Conservation (phyloP, 176 grass and related monocot genomes). For the Oryza meyeriana region DNA sequence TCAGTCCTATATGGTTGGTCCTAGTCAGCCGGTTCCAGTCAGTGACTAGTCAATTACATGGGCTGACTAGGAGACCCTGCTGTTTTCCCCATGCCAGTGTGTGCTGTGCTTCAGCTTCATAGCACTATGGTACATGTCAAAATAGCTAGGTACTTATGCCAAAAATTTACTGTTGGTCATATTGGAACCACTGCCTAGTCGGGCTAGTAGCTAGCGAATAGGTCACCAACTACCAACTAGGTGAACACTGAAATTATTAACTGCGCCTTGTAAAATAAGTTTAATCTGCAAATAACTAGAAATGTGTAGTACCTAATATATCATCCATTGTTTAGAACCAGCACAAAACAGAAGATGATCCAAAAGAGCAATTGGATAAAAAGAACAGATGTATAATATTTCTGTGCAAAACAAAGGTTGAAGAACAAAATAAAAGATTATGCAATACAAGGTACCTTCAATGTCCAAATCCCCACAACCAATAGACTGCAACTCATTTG, state of each 20-base stretch:
- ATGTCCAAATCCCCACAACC: conserved; percentile 98
- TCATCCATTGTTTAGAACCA: background rate
- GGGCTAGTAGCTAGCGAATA: too few species aligned
- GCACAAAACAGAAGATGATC: background rate
- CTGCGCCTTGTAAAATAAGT: background rate
- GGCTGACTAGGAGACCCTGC: too few species aligned
- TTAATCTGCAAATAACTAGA: background rate
- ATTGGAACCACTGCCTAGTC: too few species aligned
- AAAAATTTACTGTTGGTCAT: too few species aligned
- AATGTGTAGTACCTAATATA: background rate
- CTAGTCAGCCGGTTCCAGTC: too few species aligned
- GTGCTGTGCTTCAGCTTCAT: too few species aligned
- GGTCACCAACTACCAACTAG: too few species aligned
- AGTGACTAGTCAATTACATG: too few species aligned
- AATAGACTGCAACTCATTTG: conserved; percentile 87
- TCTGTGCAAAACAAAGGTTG: background rate
- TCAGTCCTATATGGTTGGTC: too few species aligned
- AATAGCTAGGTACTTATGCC: too few species aligned
- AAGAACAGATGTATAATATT: background rate
- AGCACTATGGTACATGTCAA: too few species aligned
- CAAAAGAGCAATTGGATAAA: background rate
- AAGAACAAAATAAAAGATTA: conserved; percentile 4
- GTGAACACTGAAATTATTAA: background rate
- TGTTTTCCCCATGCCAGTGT: too few species aligned
- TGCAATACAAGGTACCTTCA: conserved; percentile 65